phyloP scores from a whole-genome alignment of 768 basidiomycete genomes.

The Tulasnella calospora region DNA sequence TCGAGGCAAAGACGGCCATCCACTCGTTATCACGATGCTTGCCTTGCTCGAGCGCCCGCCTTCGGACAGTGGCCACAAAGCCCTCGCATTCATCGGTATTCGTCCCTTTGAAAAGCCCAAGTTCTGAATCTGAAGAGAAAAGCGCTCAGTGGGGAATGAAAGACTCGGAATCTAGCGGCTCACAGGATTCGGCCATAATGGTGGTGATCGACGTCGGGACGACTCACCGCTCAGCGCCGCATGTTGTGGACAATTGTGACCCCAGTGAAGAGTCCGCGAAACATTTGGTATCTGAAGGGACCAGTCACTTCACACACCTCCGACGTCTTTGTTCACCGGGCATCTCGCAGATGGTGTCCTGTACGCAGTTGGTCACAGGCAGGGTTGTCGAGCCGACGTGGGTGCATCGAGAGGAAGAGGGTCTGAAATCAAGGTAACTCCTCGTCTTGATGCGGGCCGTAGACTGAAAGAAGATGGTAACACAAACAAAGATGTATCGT shows the following conservation, averaged over 20 bases:
- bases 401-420: too few species aligned
- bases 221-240: too few species aligned
- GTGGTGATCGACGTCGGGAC: too few species aligned
- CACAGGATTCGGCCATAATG: not conserved
- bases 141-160: not conserved
- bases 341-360: too few species aligned
- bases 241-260: not conserved
- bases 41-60: not conserved
- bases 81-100: not conserved
- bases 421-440: too few species aligned
- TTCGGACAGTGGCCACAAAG: not conserved
- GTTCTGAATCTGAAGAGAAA: not conserved
- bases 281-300: not conserved
- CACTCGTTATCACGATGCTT: not conserved
- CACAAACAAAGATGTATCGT: too few species aligned
- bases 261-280: not conserved
- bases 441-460: too few species aligned
- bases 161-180: not conserved
- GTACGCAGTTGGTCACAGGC: too few species aligned
- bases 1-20: not conserved
- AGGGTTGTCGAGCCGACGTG: too few species aligned
- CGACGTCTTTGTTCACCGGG: too few species aligned
- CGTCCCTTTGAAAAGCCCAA: not conserved
- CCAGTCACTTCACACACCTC: not conserved
- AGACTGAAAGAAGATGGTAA: too few species aligned